Evolutionary conservation across 2,329 filamentous ascomycete species (phyloP).

Genomic region (Aspergillus ustus): DNA sequence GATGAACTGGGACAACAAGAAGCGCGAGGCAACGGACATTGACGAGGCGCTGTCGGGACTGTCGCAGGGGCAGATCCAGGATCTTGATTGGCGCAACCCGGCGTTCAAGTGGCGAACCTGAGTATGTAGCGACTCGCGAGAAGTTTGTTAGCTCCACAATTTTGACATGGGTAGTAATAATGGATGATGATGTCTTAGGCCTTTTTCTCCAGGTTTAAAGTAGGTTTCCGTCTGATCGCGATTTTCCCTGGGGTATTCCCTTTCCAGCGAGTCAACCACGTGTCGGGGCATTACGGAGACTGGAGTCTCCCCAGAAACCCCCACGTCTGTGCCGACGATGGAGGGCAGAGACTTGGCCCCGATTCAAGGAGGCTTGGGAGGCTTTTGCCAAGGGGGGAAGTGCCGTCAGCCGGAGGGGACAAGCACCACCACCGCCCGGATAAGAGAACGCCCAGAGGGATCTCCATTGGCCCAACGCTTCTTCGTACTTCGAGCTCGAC

Average conservation of each 20-base stretch:
- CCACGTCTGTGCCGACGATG: background rate
- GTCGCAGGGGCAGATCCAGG: constrained; percentile 58
- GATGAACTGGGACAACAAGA: constrained; percentile 67
- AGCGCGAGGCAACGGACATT: constrained; percentile 58
- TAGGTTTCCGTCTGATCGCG: background rate
- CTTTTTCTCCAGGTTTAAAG: background rate
- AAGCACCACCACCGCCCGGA: background rate
- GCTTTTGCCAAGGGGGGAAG: background rate
- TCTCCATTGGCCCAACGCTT: background rate
- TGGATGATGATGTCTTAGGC: background rate
- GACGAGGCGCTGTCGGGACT: constrained; percentile 62
- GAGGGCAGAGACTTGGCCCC: background rate
- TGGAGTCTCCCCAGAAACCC: too few species aligned
- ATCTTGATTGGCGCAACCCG: constrained; percentile 70
- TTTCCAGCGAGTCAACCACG: background rate
- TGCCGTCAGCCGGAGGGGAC: background rate
- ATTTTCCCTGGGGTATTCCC: background rate
- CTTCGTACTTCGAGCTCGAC: background rate
- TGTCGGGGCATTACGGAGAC: background rate
- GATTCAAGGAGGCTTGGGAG: background rate
- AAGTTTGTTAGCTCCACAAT: background rate
- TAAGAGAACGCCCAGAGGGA: background rate
- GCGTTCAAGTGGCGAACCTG: constrained; percentile 31
- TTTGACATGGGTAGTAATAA: background rate
- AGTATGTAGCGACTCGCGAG: background rate